A percentile compares a stretch with the other conserved stretches of the same genome.
These are phyloP conservation scores for Xylaria longipes DNA, from an alignment of 495 filamentous ascomycete species.

Conservation along the genomic window DNA sequence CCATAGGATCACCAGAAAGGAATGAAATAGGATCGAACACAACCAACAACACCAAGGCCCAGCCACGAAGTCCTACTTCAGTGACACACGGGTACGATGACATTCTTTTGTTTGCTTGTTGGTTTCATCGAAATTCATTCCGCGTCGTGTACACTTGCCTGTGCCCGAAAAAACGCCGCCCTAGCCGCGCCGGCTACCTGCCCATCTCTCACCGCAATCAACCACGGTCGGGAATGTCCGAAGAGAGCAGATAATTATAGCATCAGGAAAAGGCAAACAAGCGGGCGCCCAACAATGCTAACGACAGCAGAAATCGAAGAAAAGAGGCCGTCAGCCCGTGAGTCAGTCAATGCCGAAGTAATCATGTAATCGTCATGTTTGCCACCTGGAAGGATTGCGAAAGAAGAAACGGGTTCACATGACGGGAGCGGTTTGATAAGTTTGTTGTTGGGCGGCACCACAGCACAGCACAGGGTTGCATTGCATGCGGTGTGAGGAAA, in stretches of 20 bases:
- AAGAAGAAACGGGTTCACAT: not conserved
- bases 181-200: not conserved
- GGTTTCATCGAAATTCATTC: constrained; percentile 5
- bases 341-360: not conserved
- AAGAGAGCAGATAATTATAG: constrained; percentile 18
- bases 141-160: not conserved
- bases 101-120: constrained; percentile 16
- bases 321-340: not conserved
- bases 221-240: constrained; percentile 15
- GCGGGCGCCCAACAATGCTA: not conserved
- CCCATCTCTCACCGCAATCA: not conserved
- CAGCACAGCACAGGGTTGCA: constrained; percentile 11
- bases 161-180: not conserved
- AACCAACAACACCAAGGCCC: not conserved
- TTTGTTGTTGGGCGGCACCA: too few species aligned
- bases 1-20: not conserved
- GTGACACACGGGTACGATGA: not conserved
- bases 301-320: not conserved
- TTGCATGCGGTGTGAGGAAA: constrained; percentile 16
- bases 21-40: not conserved
- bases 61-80: constrained; percentile 7
- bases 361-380: constrained; percentile 11
- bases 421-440: not conserved
- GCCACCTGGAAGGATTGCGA: constrained; percentile 18
- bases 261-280: constrained; percentile 13